phyloP scores from a whole-genome alignment of 1,139 yeast genomes.

The Diutina siamensis region DNA sequence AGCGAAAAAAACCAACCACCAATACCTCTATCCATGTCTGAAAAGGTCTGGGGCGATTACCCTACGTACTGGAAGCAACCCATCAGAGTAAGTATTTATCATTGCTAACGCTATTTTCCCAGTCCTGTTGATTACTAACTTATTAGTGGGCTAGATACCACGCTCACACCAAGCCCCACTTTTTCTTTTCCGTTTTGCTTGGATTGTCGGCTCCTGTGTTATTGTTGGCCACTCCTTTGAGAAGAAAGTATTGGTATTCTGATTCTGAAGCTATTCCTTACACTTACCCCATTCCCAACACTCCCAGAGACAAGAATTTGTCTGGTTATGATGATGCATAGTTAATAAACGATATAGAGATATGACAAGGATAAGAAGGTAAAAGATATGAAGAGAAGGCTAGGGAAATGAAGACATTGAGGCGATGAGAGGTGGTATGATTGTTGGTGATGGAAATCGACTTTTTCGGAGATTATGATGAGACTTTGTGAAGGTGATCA shows the following conservation, averaged over 20 bases:
- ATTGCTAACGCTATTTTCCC: no score
- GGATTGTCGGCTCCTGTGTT: constrained; percentile 62
- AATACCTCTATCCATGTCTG: constrained; percentile 11
- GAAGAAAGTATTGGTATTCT: constrained; percentile 56
- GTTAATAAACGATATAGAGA: not conserved
- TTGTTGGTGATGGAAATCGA: no score
- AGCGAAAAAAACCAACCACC: constrained; percentile 1
- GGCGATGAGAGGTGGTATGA: no score
- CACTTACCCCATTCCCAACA: constrained; percentile 55
- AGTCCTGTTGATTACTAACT: constrained; percentile 17
- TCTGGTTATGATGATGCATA: constrained; percentile 45
- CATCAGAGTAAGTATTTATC: constrained; percentile 42
- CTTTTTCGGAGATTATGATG: no score
- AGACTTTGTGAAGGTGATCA: no score
- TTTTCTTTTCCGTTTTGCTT: constrained; percentile 56
- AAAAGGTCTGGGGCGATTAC: constrained; percentile 39
- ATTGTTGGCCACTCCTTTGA: constrained; percentile 51
- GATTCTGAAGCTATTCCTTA: constrained; percentile 62
- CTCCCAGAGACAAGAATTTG: constrained; percentile 39
- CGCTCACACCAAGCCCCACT: constrained; percentile 71
- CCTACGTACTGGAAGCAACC: constrained; percentile 56
- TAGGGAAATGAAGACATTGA: no score
- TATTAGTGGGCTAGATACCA: constrained; percentile 65
- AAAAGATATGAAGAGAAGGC: no score
- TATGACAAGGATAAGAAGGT: not conserved